Conservation (phyloP, 148 eudicot genomes). For the Fagopyrum tataricum region DNA sequence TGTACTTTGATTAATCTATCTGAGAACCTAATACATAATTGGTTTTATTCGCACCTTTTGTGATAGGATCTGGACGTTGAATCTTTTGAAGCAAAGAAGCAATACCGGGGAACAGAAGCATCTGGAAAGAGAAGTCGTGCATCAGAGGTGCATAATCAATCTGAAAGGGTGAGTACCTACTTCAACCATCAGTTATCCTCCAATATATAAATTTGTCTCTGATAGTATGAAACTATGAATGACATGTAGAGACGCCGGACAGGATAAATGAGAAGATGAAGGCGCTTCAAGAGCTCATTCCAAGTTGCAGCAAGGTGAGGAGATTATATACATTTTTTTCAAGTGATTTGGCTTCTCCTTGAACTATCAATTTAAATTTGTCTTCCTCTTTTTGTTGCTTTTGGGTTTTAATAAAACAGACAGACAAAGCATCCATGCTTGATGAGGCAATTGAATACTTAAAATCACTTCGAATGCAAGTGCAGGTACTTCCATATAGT, state of each 20-base stretch:
- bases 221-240: background rate
- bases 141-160: slow-evolving; percentile 89
- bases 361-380: background rate
- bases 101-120: slow-evolving; percentile 43
- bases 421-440: slow-evolving; percentile 87
- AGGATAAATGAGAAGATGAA: slow-evolving; percentile 84
- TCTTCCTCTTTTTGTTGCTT: background rate
- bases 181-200: background rate
- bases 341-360: background rate
- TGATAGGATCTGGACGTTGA: slow-evolving; percentile 61
- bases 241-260: slow-evolving; percentile 71
- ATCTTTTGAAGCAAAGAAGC: slow-evolving; percentile 44
- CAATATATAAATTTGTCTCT: background rate
- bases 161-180: slow-evolving; percentile 59
- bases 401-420: slow-evolving; percentile 2
- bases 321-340: background rate
- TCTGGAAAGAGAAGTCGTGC: slow-evolving; percentile 75
- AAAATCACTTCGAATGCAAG: slow-evolving; percentile 69
- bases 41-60: background rate
- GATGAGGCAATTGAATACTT: slow-evolving; percentile 86
- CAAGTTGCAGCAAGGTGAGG: slow-evolving; percentile 74
- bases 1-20: background rate
- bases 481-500: slow-evolving; percentile 42
- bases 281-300: slow-evolving; percentile 85
- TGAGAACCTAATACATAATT: background rate